These are phyloP conservation scores for Paecilomyces dactylethromorphus DNA, from an alignment of 2,329 filamentous ascomycete species.

Conservation along the genomic window DNA sequence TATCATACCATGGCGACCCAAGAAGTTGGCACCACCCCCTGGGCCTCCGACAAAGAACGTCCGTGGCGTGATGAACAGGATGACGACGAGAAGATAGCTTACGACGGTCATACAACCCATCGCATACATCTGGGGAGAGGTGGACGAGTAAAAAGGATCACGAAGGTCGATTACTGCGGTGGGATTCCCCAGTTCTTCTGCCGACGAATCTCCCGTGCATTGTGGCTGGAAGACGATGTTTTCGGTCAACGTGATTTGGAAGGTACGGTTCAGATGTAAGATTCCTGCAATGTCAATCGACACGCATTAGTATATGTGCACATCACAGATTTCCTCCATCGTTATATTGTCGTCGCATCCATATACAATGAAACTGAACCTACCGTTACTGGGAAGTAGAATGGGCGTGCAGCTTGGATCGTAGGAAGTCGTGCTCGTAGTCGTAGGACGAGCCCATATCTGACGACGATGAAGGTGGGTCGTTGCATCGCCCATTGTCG, in stretches of 20 bases:
- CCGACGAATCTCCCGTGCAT: constrained; percentile 36
- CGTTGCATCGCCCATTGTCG: constrained; percentile 27
- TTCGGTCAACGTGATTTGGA: constrained; percentile 38
- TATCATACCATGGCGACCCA: constrained; percentile 77
- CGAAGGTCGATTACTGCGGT: constrained; percentile 59
- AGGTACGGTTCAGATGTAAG: constrained; percentile 35
- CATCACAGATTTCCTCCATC: constrained; percentile 2
- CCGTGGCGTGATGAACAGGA: constrained; percentile 89
- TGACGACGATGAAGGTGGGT: constrained; percentile 29
- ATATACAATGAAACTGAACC: constrained; percentile 28
- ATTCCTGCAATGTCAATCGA: constrained; percentile 21
- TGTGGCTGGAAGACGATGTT: constrained; percentile 45
- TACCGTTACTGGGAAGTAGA: constrained; percentile 54
- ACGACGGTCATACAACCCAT: constrained; percentile 87
- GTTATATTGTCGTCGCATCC: background rate
- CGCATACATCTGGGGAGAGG: constrained; percentile 87
- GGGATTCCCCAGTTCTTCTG: constrained; percentile 21
- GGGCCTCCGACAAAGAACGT: constrained; percentile 81
- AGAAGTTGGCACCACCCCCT: constrained; percentile 60
- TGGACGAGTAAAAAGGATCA: constrained; percentile 90
- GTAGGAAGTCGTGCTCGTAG: constrained; percentile 29
- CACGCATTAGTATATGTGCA: background rate
- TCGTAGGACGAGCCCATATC: constrained; percentile 33
- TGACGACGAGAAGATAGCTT: constrained; percentile 85
- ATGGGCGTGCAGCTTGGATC: constrained; percentile 55